Evolutionary conservation across 2,329 filamentous ascomycete genomes (phyloP), one percentile per base, ranked within the genome.

Genomic region (Trichoderma arundinaceum): DNA sequence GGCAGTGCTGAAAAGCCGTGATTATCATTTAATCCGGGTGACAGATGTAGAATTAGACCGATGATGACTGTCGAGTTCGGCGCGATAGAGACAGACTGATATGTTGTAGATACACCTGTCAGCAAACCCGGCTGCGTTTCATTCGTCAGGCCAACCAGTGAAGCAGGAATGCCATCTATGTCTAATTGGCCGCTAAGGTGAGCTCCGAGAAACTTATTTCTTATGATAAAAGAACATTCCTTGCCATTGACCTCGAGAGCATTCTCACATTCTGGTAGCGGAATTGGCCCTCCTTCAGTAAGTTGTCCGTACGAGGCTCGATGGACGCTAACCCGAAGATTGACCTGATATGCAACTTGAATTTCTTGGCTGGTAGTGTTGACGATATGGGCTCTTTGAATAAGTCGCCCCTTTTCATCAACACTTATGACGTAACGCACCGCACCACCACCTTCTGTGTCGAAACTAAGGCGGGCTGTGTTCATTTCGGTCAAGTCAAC

Each of bases 261-360:
- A 48, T 48, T 48, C 19, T 48, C 44, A 22, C 44, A 48, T 10
- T 48, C 44, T 22, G 44, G 44, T 48, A 48, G 19, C 44, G 44
- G 44, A 22, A 48, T 48, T 17, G 44, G 44, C 17, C 44, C 44
- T 5, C 44, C 44, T 28, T 48, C 44, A 28, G 44, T 48, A 48
- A 48, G 44, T 48, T 48, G 44, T 48, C 44, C 44, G 17, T 48
- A 48, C 44, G 44, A 48, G 44, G 44, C 44, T 48, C 44, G 44
- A 48, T 48, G 44, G 19, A 48, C 44, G 22, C 44, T 48, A 3
- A 48, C 17, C 19, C 19, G 44, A 48, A 48, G 44, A 28, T 48
- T 48, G 44, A 48, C 44, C 44, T 48, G 44, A 28, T 48, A 48
- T 28, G 6, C 17, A 22, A 48, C 44, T 9, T 48, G 44, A 22